A percentile compares a stretch with the other conserved stretches of the same genome.
phyloP scores from a whole-genome alignment of 1,139 yeast genomes.

The Blastobotrys buckinghamii region DNA sequence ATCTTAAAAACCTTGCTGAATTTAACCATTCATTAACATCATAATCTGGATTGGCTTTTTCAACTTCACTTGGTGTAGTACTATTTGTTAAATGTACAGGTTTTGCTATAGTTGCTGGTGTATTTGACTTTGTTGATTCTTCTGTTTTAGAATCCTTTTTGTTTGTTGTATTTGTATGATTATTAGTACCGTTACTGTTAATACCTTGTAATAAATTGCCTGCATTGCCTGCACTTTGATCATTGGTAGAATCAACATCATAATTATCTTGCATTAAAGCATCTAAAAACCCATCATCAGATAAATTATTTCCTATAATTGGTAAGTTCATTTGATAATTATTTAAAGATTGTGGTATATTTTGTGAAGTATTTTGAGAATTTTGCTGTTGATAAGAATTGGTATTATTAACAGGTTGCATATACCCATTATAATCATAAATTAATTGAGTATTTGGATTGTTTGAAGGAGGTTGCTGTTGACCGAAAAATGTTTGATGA shows the following conservation, averaged over 20 bases:
- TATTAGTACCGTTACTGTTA: too few relatives aligned
- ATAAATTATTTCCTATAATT: background rate
- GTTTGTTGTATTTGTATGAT: too few relatives aligned
- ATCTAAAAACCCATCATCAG: background rate
- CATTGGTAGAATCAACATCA: background rate
- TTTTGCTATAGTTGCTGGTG: background rate
- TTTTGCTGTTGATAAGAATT: slow-evolving; percentile 3
- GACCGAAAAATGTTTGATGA: slow-evolving; percentile 1
- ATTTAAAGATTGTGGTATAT: too few relatives aligned
- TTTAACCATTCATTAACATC: slow-evolving; percentile 18
- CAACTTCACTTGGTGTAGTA: background rate
- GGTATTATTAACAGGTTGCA: background rate
- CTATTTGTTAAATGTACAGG: background rate
- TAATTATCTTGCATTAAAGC: background rate
- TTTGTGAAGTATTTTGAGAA: too few relatives aligned
- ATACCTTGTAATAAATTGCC: too few relatives aligned
- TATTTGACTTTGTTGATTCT: background rate
- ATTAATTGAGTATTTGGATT: background rate
- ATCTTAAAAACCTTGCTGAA: slow-evolving; percentile 18
- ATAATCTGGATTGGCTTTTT: slow-evolving; percentile 8
- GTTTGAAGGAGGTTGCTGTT: background rate
- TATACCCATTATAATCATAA: background rate
- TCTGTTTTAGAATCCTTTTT: too few relatives aligned
- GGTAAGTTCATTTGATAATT: too few relatives aligned
- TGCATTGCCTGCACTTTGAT: too few relatives aligned